A percentile compares a stretch with the other conserved stretches of the same genome.
Conservation (phyloP, 2,329 filamentous ascomycete genomes). For the Pseudonectria foliicola region DNA sequence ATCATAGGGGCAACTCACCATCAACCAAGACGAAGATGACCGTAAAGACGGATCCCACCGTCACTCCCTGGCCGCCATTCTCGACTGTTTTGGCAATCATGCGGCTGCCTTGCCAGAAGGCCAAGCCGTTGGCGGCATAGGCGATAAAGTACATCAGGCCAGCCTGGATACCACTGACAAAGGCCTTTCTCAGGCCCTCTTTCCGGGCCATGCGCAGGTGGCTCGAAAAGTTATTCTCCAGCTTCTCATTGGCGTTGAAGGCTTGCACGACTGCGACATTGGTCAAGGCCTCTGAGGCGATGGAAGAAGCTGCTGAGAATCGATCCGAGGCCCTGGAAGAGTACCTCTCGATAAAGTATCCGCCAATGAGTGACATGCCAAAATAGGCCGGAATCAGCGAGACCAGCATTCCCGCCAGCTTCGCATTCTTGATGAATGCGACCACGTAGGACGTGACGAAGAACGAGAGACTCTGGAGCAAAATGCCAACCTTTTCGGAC, state of each 20-base stretch:
- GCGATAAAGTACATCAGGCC: conserved; percentile 58
- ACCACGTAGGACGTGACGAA: conserved; percentile 61
- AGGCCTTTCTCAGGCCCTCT: conserved; percentile 48
- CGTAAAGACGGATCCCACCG: conserved; percentile 44
- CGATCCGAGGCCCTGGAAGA: conserved; percentile 35
- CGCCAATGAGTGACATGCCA: conserved; percentile 49
- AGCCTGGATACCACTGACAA: conserved; percentile 46
- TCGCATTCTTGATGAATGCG: conserved; percentile 56
- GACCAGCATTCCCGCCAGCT: conserved; percentile 56
- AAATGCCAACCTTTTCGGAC: conserved; percentile 62
- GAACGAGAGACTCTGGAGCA: conserved; percentile 54
- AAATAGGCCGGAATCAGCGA: conserved; percentile 56
- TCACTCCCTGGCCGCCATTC: conserved; percentile 24
- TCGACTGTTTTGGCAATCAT: conserved; percentile 34
- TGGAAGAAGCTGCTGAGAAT: conserved; percentile 49
- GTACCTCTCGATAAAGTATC: conserved; percentile 47
- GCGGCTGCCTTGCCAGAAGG: conserved; percentile 58
- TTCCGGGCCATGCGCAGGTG: conserved; percentile 33
- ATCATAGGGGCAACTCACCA: too few species aligned
- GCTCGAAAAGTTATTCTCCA: conserved; percentile 1
- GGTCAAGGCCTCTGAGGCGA: conserved; percentile 54
- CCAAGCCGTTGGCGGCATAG: conserved; percentile 56
- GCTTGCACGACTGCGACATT: conserved; percentile 56
- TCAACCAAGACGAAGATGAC: conserved; percentile 57
- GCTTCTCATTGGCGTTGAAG: conserved; percentile 40